Evolutionary conservation across 2,329 filamentous ascomycete genomes (phyloP).

Genomic region (Coniella lustricola): DNA sequence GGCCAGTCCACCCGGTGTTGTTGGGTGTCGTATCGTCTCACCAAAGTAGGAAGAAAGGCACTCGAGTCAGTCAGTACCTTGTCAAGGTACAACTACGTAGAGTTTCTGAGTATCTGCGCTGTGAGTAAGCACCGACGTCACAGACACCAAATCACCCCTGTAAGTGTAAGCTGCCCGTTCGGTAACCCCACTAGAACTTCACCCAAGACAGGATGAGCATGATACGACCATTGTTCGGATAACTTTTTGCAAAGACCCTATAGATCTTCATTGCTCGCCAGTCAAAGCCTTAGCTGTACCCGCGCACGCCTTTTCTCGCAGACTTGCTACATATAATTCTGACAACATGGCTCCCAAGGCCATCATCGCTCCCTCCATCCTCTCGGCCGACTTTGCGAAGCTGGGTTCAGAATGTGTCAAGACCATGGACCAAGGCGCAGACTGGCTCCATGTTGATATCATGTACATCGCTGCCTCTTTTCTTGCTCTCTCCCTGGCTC

Average conservation of each 20-base stretch:
- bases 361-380: constrained; percentile 93
- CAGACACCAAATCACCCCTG: not conserved
- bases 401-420: constrained; percentile 79
- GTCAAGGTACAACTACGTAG: too few relatives aligned
- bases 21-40: too few relatives aligned
- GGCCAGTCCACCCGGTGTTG: too few relatives aligned
- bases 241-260: not conserved
- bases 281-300: not conserved
- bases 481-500: constrained; percentile 15
- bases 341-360: constrained; percentile 81
- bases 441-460: constrained; percentile 95
- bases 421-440: constrained; percentile 79
- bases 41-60: too few relatives aligned
- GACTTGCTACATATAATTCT: too few relatives aligned
- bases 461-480: constrained; percentile 39
- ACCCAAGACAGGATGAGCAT: not conserved
- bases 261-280: not conserved
- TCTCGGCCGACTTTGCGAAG: constrained; percentile 90
- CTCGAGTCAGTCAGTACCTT: too few relatives aligned
- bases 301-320: not conserved
- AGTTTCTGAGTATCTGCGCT: too few relatives aligned
- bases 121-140: too few relatives aligned
- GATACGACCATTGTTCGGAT: too few relatives aligned
- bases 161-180: not conserved
- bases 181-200: not conserved